phyloP scores from a whole-genome alignment of 371 early-diverging fungal genomes.

The Mortierella polycephala region DNA sequence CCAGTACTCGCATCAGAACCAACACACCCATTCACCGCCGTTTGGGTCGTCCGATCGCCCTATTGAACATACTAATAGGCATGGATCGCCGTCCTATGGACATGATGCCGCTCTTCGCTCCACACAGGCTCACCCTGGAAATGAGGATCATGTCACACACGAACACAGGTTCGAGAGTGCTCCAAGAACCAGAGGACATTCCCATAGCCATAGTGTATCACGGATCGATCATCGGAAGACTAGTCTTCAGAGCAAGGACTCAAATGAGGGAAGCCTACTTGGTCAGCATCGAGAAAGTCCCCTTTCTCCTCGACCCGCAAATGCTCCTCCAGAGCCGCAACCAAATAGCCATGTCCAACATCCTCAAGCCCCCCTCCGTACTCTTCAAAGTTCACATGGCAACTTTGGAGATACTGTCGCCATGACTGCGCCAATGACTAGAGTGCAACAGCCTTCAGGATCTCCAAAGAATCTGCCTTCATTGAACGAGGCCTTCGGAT shows the following conservation, averaged over 20 bases:
- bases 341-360: not conserved
- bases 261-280: conserved; percentile 7
- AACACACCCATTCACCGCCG: conserved; percentile 4
- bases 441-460: not conserved
- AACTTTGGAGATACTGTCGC: conserved; percentile 2
- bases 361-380: not conserved
- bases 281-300: conserved; percentile 4
- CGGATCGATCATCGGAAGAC: conserved; percentile 14
- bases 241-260: conserved; percentile 7
- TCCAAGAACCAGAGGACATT: conserved; percentile 7
- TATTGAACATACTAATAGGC: too few relatives aligned
- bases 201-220: conserved; percentile 25
- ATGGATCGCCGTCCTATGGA: not conserved
- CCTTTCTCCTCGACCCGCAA: conserved; percentile 12
- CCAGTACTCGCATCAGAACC: conserved; percentile 7
- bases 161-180: conserved; percentile 1
- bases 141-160: not conserved
- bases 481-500: not conserved
- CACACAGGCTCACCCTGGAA: not conserved
- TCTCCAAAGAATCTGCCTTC: not conserved
- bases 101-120: not conserved
- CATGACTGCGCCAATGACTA: not conserved
- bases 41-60: not conserved
- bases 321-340: not conserved
- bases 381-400: conserved; percentile 12